Conservation (phyloP, 2,329 filamentous ascomycete species). For the Microascus cirrosus region DNA sequence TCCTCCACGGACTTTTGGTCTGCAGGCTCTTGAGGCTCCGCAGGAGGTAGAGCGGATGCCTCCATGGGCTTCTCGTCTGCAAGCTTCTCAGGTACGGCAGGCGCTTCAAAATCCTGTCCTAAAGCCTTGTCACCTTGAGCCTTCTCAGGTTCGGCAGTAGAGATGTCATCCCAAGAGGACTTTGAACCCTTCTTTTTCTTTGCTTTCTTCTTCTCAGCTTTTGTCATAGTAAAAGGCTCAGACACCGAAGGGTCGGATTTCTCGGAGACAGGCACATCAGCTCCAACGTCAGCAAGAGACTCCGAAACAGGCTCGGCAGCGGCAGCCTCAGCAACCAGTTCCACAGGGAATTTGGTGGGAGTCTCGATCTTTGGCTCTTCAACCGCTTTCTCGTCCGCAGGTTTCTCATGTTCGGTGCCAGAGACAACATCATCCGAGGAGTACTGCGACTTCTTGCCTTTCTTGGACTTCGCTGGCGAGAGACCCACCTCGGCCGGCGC, state of each 20-base stretch:
- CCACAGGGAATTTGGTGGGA: background rate
- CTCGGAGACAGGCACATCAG: too few relatives aligned
- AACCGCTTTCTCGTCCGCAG: background rate
- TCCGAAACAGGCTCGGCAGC: background rate
- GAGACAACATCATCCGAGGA: background rate
- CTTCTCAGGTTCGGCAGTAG: background rate
- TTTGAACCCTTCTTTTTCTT: background rate
- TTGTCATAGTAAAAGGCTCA: too few relatives aligned
- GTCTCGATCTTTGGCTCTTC: background rate
- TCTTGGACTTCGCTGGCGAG: conserved; percentile 12
- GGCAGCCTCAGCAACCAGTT: background rate
- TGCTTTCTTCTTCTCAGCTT: too few relatives aligned
- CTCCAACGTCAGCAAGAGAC: too few relatives aligned
- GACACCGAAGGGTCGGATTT: too few relatives aligned
- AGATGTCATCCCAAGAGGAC: background rate
- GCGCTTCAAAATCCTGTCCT: too few relatives aligned
- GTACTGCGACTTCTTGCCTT: conserved; percentile 9
- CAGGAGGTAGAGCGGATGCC: background rate
- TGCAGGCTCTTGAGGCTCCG: background rate
- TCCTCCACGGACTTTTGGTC: background rate
- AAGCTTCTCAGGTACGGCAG: background rate
- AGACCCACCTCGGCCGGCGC: conserved; percentile 1
- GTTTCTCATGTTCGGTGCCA: background rate
- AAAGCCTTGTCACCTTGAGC: background rate
- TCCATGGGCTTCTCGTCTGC: background rate